Percentiles rank a stretch among this genome's conserved stretches.
phyloP scores from a whole-genome alignment of 2,329 filamentous ascomycete genomes.

The Claviceps africana region DNA sequence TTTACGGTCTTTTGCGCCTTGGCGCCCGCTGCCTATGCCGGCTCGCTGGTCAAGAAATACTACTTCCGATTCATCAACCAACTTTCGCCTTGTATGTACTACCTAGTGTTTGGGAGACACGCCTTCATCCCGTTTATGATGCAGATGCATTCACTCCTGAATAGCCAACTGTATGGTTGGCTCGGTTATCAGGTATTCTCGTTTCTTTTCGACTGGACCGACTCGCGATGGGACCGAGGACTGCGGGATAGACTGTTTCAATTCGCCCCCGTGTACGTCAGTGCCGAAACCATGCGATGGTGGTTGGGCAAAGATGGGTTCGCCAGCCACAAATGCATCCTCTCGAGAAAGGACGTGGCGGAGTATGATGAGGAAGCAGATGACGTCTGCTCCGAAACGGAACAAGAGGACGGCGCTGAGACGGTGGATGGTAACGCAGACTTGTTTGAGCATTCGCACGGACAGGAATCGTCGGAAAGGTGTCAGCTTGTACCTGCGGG shows the following conservation, averaged over 20 bases:
- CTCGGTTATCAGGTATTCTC: constrained; percentile 82
- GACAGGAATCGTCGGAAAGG: constrained; percentile 11
- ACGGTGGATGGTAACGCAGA: neutral
- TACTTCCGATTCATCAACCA: constrained; percentile 87
- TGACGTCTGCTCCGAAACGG: constrained; percentile 19
- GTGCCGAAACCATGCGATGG: constrained; percentile 84
- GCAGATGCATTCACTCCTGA: constrained; percentile 57
- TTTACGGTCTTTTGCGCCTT: constrained; percentile 84
- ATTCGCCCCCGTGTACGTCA: constrained; percentile 83
- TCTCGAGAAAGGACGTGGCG: constrained; percentile 61
- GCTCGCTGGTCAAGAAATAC: constrained; percentile 69
- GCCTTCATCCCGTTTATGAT: constrained; percentile 92
- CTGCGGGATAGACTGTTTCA: constrained; percentile 76
- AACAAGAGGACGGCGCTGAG: neutral
- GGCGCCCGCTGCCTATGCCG: constrained; percentile 81
- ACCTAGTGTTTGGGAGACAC: constrained; percentile 78
- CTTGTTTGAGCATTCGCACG: no score
- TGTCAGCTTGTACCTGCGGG: constrained; percentile 20
- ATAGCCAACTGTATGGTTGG: constrained; percentile 56
- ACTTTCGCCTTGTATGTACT: constrained; percentile 63
- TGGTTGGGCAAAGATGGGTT: constrained; percentile 87
- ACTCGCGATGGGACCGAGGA: constrained; percentile 69
- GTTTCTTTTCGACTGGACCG: constrained; percentile 80
- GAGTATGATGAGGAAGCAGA: constrained; percentile 48
- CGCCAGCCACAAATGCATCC: constrained; percentile 64